These are phyloP conservation scores for Herpetomonas samuelpessoai DNA, from an alignment of 208 protist genomes.

Conservation along the genomic window DNA sequence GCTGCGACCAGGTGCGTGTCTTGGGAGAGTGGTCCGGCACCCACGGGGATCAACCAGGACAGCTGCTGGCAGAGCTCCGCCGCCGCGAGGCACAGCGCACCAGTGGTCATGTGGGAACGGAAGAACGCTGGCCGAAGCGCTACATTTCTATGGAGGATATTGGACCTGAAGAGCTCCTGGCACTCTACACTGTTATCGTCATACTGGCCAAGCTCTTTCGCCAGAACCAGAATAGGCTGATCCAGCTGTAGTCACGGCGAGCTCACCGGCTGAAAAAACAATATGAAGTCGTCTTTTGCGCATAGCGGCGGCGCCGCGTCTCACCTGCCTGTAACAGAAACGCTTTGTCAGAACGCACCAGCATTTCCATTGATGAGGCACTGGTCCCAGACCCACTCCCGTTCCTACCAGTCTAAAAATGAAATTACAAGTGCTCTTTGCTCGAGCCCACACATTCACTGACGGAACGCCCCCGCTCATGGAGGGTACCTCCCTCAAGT, in stretches of 20 bases:
- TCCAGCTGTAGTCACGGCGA: conserved; percentile 45
- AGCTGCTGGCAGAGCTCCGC: conserved; percentile 28
- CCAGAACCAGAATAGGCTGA: conserved; percentile 78
- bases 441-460: too few relatives aligned
- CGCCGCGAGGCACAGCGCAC: background rate
- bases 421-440: too few relatives aligned
- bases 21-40: conserved; percentile 40
- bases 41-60: conserved; percentile 38
- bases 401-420: too few relatives aligned
- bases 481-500: too few relatives aligned
- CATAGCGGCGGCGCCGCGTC: too few relatives aligned
- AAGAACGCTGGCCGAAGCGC: background rate
- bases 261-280: too few relatives aligned
- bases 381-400: too few relatives aligned
- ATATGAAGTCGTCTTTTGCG: too few relatives aligned
- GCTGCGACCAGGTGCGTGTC: conserved; percentile 63
- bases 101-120: background rate
- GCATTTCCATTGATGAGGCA: too few relatives aligned
- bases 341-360: too few relatives aligned
- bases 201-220: conserved; percentile 74
- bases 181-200: conserved; percentile 66
- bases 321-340: too few relatives aligned
- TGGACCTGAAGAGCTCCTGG: conserved; percentile 50
- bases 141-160: conserved; percentile 58
- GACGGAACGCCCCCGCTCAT: too few relatives aligned